Evolutionary conservation across 225 moss, liverwort and hornwort species (phyloP), one percentile per base, ranked within the genome.

Genomic region (Pseudisothecium myosuroides): DNA sequence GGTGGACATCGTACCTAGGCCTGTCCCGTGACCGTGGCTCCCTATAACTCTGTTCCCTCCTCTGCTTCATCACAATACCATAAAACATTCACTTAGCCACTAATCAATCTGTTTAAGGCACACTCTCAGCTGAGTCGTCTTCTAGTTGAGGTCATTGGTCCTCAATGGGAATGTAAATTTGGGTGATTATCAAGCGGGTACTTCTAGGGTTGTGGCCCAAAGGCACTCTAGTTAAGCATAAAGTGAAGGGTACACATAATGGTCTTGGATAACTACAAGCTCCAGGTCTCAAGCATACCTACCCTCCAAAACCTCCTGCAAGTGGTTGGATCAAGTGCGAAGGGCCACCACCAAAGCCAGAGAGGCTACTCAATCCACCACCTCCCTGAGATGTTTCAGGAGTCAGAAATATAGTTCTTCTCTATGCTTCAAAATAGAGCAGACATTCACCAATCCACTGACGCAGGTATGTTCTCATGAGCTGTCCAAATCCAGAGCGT

Each of bases 341-440:
- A 89, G 97, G 96, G 92, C 95, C 98, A 93, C 96, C 97, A 93
- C 98, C 97, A 92, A 95, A 98, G 90, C 96, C 97, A 88, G 98
- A 96, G 54, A 97, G 92, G 93, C 95, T 96, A 89, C 96, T 96
- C 90, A 97, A 96, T 93, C 97, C 98, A 88, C 96, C 98, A 93
- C 97, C 96, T 87, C 98, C 98, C 98, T 98, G 96, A 92, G 93
- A 92, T 88, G 88, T 89, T 92, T 94, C 91, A 94, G 91, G 93
- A 92, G 94, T 94, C 91, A 94, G 93, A 91, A 93, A 84, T 90
- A 78, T 85, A 88, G 88, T 87, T 88, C 78, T 93, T 89, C 65
- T 92, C 90, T 94, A 88, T 80, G 83, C 89, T 92, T 92, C 82
- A 92, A 89, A 89, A 84, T 85, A 90, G 92, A 92, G 88, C 92